A percentile compares a stretch with the other conserved stretches of the same genome.
These are phyloP conservation scores for Asterophora lycoperdoides DNA, from an alignment of 768 basidiomycete genomes.

Conservation along the genomic window DNA sequence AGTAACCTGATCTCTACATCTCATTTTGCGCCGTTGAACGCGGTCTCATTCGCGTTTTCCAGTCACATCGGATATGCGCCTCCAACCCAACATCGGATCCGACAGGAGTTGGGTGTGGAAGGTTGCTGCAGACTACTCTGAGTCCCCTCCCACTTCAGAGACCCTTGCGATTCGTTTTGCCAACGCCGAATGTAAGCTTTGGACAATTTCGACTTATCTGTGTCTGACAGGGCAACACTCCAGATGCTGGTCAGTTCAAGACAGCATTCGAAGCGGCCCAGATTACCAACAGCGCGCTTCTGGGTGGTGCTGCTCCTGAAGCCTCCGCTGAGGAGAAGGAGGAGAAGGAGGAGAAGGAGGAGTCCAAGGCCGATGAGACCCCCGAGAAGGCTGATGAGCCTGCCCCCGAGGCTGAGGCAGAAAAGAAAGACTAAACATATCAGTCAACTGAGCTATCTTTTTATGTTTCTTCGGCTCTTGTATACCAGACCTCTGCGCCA, in stretches of 20 bases:
- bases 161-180: constrained; percentile 98
- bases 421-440: constrained; percentile 18
- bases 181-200: constrained; percentile 83
- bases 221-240: constrained; percentile 1
- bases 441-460: constrained; percentile 1
- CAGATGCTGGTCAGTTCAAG: constrained; percentile 89
- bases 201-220: not conserved
- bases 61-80: constrained; percentile 89
- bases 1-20: constrained; percentile 27
- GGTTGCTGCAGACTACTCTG: constrained; percentile 92
- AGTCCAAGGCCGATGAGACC: constrained; percentile 26
- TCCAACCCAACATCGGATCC: constrained; percentile 97
- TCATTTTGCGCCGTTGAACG: not conserved
- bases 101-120: constrained; percentile 99
- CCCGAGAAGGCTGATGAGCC: constrained; percentile 20
- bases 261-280: constrained; percentile 83
- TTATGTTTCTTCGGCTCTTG: not conserved
- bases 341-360: constrained; percentile 27
- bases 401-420: constrained; percentile 24
- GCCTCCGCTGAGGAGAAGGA: constrained; percentile 30
- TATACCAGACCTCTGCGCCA: constrained; percentile 17
- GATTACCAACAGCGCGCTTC: constrained; percentile 53
- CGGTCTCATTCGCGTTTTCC: constrained; percentile 8
- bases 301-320: constrained; percentile 20
- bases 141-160: constrained; percentile 84